Base-by-base conservation (phyloP, 352 stramenopile genomes). In the Pythium aristosporum region DNA sequence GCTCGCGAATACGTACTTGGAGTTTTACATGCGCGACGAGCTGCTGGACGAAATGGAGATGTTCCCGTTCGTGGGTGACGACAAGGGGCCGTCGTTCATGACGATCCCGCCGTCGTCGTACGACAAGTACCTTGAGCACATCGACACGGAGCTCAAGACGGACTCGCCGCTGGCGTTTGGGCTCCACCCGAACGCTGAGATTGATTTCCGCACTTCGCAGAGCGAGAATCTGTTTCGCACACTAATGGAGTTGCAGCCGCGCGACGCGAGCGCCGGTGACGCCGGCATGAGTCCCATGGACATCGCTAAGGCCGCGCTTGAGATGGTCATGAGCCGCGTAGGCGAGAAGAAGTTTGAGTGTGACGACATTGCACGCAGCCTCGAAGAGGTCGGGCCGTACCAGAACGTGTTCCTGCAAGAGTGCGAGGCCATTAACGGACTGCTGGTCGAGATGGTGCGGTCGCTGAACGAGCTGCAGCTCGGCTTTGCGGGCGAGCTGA, bases 401-500 rank as follows among this genome's bases (percentile, higher is more conserved):
- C 92, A 98, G 75, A 99, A 99, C 76, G 96, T 98, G 28, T 99
- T 99, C 64, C 85, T 99, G 16, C 96, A 99, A 74, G 97, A 99
- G 80, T 98, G 96, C 71, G 96, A 98, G 62, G 85, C 97, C n/a
- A 98, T 99, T 74, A 99, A 99, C 74, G 89, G 84, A 0, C 74
- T 99, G 18, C 72, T 99, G 10, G 77, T 79, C 5, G 97, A 99
- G 78, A 98, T 99, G 10, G 82, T 94, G 51, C 94, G 96, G 16
- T 99, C 94, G 16, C 81, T 99, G 20, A 98, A 97, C 68, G 96
- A 99, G 63, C 79, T 99, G n/a, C 89, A 98, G 57, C 79, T 98
- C 5, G 94, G 96, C 2, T 99, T 99, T 68, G 93, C 94, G 1
- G 97, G 97, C 25, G 96, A 99, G 65, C 73, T 99, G 36, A 99